phyloP scores from a whole-genome alignment of 768 basidiomycete species.

The Mycena vulgaris region DNA sequence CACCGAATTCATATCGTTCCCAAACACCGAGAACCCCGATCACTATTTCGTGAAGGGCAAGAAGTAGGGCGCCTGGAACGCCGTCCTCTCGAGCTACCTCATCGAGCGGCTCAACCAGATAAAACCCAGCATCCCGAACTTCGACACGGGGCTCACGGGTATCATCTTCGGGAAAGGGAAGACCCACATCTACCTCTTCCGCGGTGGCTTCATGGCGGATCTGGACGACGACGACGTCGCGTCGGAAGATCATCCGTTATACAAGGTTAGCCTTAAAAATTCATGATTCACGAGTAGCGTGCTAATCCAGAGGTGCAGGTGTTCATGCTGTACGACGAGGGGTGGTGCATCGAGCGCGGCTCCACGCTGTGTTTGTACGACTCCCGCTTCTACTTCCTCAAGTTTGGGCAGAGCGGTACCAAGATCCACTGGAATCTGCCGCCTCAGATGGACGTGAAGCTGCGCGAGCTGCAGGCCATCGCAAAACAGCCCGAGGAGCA shows the following conservation, averaged over 20 bases:
- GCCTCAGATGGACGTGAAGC: not conserved
- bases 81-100: not conserved
- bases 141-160: slow-evolving; percentile 19
- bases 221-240: slow-evolving; percentile 3
- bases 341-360: slow-evolving; percentile 28
- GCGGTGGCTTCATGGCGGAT: slow-evolving; percentile 4
- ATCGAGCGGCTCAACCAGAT: not conserved
- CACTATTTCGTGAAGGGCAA: not conserved
- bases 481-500: slow-evolving; percentile 1
- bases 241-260: slow-evolving; percentile 12
- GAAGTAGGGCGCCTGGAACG: not conserved
- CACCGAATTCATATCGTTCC: slow-evolving; percentile 26
- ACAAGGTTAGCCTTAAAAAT: slow-evolving; percentile 13
- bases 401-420: slow-evolving; percentile 6
- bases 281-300: not conserved
- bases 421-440: slow-evolving; percentile 27
- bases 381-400: slow-evolving; percentile 20
- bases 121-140: not conserved
- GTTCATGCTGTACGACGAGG: not conserved
- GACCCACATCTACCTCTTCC: slow-evolving; percentile 7
- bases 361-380: slow-evolving; percentile 31
- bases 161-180: slow-evolving; percentile 28
- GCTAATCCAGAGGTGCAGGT: not conserved
- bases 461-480: not conserved
- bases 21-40: slow-evolving; percentile 15